Conservation (phyloP, 2,329 filamentous ascomycete genomes). For the Ophiostoma populinum region DNA sequence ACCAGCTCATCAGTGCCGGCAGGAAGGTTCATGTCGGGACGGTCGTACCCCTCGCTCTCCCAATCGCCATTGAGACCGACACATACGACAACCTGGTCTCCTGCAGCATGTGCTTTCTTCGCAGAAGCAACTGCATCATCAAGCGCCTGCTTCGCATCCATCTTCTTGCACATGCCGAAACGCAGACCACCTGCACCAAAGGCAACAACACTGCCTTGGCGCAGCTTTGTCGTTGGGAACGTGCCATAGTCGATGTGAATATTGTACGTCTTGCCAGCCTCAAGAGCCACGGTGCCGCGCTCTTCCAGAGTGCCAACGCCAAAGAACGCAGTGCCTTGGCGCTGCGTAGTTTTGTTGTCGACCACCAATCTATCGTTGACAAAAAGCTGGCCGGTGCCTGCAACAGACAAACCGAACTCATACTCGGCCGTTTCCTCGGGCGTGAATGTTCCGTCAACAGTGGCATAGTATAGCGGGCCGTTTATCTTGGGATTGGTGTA, state of each 20-base stretch:
- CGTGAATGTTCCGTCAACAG: slow-evolving; percentile 18
- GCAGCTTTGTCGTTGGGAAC: slow-evolving; percentile 5
- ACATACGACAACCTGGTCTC: slow-evolving; percentile 42
- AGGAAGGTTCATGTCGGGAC: slow-evolving; percentile 11
- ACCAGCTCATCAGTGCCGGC: slow-evolving; percentile 18
- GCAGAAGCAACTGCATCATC: slow-evolving; percentile 19
- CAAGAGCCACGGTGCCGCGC: slow-evolving; percentile 14
- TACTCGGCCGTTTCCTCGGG: slow-evolving; percentile 16
- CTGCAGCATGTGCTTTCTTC: slow-evolving; percentile 24
- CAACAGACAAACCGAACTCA: slow-evolving; percentile 17
- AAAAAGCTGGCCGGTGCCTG: slow-evolving; percentile 18
- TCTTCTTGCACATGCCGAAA: slow-evolving; percentile 5
- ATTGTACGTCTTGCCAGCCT: slow-evolving; percentile 16
- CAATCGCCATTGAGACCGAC: slow-evolving; percentile 34
- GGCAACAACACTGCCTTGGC: slow-evolving; percentile 22
- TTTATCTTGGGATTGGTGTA: slow-evolving; percentile 25
- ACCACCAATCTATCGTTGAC: slow-evolving; percentile 20
- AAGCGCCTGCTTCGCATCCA: slow-evolving; percentile 7
- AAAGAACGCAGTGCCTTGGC: slow-evolving; percentile 17
- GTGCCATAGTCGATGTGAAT: slow-evolving; percentile 14
- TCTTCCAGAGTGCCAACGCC: slow-evolving; percentile 18
- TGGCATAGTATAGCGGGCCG: slow-evolving; percentile 21
- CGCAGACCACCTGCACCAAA: slow-evolving; percentile 24
- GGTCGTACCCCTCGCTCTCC: slow-evolving; percentile 14
- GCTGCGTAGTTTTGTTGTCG: slow-evolving; percentile 18